Evolutionary conservation across 208 protist species (phyloP), one percentile per base, ranked within the genome.

Genomic region (Endotrypanum monterogeii): DNA sequence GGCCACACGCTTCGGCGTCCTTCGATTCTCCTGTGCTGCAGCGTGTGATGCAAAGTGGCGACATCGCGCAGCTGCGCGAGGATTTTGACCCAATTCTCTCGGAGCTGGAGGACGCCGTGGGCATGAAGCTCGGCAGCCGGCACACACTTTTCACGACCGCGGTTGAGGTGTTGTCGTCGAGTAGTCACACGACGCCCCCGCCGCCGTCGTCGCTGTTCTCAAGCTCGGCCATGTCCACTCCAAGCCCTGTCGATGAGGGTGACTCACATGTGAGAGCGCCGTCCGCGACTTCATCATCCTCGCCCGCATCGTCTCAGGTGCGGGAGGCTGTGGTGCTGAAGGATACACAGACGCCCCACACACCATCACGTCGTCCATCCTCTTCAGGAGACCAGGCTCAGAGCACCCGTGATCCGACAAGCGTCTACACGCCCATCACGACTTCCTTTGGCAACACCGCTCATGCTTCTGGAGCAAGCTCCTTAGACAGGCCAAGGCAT

Each of bases 71-170:
- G 28, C 79, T 96, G 41, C 92, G 92, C n/a, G 92, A 96, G 55
- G 87, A 90, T 74, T 96, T 94, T 71, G 89, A 94, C 73, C 89
- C 92, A 0, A 84, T 96, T 32, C 79, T 96, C 41, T 82, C 86
- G 14, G 78, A 87, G 46, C 80, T 96, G 68, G 89, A 96, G 74
- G 69, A 92, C 60, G 88, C 86, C 7, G 86, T 94, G 18, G 92
- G 92, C 25, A 93, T 94, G 88, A 89, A 89, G 58, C 83, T 96
- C 14, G 92, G 92, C 56, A 94, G 89, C 66, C 88, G 92, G 44
- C 91, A 96, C 76, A 88, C 89, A 14, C 88, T 96, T 60, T 96
- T 96, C 75, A 92, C 91, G 2, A 86, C 80, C 54, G 81, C 89
- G 1, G 74, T 93, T 5, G 88, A 94, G 51, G 82, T 94, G 57